These are phyloP conservation scores for Naganishia kalamii DNA, from an alignment of 768 basidiomycete genomes.

Conservation along the genomic window DNA sequence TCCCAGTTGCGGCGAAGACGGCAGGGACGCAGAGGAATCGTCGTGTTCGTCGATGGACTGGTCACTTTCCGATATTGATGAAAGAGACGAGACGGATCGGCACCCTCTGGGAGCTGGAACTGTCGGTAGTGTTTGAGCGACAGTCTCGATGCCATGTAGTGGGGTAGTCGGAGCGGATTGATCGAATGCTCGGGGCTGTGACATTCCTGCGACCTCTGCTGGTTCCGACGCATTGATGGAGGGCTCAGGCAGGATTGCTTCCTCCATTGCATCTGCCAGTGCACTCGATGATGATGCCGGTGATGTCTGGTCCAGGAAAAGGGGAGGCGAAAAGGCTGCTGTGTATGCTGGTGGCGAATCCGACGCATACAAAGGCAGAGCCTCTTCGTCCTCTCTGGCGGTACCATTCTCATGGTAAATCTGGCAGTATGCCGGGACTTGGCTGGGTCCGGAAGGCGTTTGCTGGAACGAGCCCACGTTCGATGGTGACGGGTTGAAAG, in stretches of 20 bases:
- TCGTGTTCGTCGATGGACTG: neutral
- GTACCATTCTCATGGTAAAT: slow-evolving; percentile 45
- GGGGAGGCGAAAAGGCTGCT: too few relatives aligned
- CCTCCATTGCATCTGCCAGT: too few relatives aligned
- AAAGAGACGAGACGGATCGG: neutral
- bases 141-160: too few relatives aligned
- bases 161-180: neutral
- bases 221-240: neutral
- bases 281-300: too few relatives aligned
- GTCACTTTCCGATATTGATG: neutral
- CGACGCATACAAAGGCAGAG: slow-evolving; percentile 36
- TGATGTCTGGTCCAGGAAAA: too few relatives aligned
- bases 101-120: neutral
- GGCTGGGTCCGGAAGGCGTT: neutral
- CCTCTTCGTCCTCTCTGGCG: slow-evolving; percentile 32
- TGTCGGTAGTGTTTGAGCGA: neutral
- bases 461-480: neutral
- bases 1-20: neutral
- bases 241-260: neutral
- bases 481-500: neutral
- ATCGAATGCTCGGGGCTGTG: neutral
- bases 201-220: too few relatives aligned
- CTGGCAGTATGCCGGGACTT: slow-evolving; percentile 42
- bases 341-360: slow-evolving; percentile 12
- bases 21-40: neutral